Evolutionary conservation across 1,284 basidiomycete genomes (phyloP), one percentile per base, ranked within the genome.

Genomic region (Rhodotorula sp.): DNA sequence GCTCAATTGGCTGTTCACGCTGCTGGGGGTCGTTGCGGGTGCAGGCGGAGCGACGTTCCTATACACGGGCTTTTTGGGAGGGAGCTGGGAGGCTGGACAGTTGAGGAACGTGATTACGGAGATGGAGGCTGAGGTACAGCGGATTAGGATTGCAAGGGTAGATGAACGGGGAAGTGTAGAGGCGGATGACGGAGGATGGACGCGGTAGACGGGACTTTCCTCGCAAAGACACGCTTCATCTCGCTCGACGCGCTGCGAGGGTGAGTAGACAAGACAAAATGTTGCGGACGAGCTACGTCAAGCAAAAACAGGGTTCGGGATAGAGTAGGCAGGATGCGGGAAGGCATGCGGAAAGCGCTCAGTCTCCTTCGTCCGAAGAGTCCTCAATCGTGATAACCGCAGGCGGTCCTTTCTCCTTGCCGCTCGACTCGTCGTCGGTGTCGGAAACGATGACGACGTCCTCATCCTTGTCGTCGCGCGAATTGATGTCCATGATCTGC

Each of bases 61-160:
- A 24, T 95, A 95, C 76, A 85, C 89, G 54, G 94, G 94, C 1
- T 96, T 94, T 79, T 83, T 96, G 31, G 94, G 88, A 75, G 92
- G 92, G 0, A 85, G 87, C 61, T 96, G 92, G 91, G 93, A 95
- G 80, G 85, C 86, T 62, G 91, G 89, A 70, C 87, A 89, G 31
- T 82, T 94, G 68, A 86, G 86, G 80, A 93, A 89, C 77, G 84
- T 89, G 47, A 88, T 91, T 48, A 91, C 92, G 80, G 91, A 94
- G 80, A 81, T 95, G 77, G 91, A 94, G 80, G 83, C 91, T 64
- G 86, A 88, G 64, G 24, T 75, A 26, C 56, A 66, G 40, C 30
- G 66, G 57, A 62, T 69, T 13, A n/a, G 61, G 60, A 51, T 61
- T 18, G 53, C 44, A 26, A 24, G 30, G 48, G 56, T 40, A n/a